Evolutionary conservation across 371 early-diverging fungal species (phyloP).

Genomic region (Apophysomyces elegans): DNA sequence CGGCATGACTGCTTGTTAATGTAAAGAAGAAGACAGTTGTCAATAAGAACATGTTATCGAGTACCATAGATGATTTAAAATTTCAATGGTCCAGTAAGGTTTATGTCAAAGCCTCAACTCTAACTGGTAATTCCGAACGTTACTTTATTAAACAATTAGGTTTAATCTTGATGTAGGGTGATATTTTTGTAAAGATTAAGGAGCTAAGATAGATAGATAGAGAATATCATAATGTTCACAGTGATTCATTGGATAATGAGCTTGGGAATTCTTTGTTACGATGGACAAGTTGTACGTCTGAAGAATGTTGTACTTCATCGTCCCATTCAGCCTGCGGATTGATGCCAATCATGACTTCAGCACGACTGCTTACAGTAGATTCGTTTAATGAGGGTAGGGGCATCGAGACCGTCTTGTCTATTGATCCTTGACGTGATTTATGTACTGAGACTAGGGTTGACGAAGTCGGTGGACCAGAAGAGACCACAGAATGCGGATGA

Average conservation of each 20-base stretch:
- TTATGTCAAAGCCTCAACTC: neutral
- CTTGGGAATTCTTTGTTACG: neutral
- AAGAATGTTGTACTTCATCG: neutral
- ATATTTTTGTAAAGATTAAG: neutral
- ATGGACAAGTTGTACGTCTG: slow-evolving; percentile 1
- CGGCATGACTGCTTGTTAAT: too few species aligned
- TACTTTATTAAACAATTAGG: slow-evolving; percentile 6
- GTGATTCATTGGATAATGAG: neutral
- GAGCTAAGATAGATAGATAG: neutral
- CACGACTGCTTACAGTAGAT: neutral
- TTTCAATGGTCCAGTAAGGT: neutral
- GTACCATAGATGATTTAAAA: too few species aligned
- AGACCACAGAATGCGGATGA: slow-evolving; percentile 2
- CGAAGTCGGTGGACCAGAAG: neutral
- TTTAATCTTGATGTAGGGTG: neutral
- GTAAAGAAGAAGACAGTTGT: too few species aligned
- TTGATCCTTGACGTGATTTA: neutral
- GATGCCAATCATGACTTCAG: neutral
- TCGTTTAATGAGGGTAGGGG: neutral
- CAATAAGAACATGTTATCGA: neutral
- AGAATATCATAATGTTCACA: neutral
- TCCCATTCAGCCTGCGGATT: neutral
- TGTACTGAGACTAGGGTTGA: neutral
- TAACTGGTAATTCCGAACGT: neutral
- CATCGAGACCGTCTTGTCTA: neutral